Evolutionary conservation across 352 stramenopile species (phyloP).

Genomic region (Globisporangium cylindrosporum): DNA sequence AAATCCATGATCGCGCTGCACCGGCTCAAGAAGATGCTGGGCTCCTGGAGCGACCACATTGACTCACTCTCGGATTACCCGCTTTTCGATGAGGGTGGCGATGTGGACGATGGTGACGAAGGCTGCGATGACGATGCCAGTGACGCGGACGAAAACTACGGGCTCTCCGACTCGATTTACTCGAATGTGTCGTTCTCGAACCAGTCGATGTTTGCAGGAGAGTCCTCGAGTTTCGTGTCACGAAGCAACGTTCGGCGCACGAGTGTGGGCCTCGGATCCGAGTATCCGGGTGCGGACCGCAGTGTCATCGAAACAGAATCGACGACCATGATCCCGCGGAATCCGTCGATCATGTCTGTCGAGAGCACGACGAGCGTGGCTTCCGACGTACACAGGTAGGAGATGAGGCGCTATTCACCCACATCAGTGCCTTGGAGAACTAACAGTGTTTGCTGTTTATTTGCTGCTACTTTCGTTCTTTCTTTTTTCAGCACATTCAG

Average conservation of each 20-base stretch:
- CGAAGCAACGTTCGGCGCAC: conserved; percentile 24
- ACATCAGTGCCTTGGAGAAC: neutral
- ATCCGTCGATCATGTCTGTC: conserved; percentile 28
- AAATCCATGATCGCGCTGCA: conserved; percentile 71
- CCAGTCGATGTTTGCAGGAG: conserved; percentile 23
- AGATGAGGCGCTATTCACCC: neutral
- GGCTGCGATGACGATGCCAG: conserved; percentile 22
- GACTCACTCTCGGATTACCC: conserved; percentile 76
- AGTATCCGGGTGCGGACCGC: conserved; percentile 4
- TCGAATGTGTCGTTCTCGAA: conserved; percentile 50
- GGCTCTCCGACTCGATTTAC: conserved; percentile 62
- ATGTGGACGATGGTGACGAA: conserved; percentile 13
- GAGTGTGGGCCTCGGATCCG: conserved; percentile 9
- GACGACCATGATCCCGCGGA: conserved; percentile 18
- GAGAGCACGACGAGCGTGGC: conserved; percentile 35
- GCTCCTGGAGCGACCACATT: conserved; percentile 79
- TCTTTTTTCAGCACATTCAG: conserved; percentile 42
- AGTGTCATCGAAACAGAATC: conserved; percentile 24
- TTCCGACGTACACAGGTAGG: conserved; percentile 26
- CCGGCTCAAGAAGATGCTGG: conserved; percentile 60
- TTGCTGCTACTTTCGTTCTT: neutral
- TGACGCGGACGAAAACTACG: conserved; percentile 27
- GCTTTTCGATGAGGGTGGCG: conserved; percentile 52
- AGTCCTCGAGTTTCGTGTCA: conserved; percentile 13
- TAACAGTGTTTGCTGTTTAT: neutral